These are phyloP conservation scores for Dalbergia cultrata DNA, from an alignment of 306 rosid species.

Conservation along the genomic window DNA sequence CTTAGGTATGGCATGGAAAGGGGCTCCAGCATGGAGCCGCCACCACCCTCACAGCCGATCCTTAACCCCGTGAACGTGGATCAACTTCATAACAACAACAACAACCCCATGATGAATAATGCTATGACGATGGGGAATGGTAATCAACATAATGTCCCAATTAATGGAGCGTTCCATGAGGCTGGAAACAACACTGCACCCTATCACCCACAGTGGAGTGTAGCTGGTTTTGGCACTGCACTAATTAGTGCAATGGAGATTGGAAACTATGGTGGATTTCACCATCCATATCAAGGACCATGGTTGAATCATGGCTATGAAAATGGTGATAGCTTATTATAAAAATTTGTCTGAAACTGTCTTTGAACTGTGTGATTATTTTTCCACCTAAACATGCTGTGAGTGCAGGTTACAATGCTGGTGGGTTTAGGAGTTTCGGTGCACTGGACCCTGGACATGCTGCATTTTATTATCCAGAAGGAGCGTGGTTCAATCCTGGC, in stretches of 20 bases:
- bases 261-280: background rate
- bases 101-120: too few species aligned
- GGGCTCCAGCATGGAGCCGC: too few species aligned
- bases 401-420: background rate
- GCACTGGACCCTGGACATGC: background rate
- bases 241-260: background rate
- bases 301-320: background rate
- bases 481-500: too few species aligned
- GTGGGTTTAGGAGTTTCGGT: background rate
- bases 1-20: background rate
- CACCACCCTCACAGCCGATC: background rate
- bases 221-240: background rate
- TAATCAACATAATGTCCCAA: background rate
- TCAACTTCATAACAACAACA: background rate
- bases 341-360: too few species aligned
- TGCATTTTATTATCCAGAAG: background rate
- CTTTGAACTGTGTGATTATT: background rate
- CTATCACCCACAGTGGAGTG: too few species aligned
- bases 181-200: too few species aligned
- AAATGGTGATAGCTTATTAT: background rate
- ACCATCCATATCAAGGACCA: background rate
- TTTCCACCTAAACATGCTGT: background rate
- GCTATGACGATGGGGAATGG: background rate
- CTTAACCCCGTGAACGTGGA: background rate
- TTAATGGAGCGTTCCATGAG: background rate